Base-by-base conservation (phyloP, 2,329 filamentous ascomycete species). In the Pyricularia pennisetigena region DNA sequence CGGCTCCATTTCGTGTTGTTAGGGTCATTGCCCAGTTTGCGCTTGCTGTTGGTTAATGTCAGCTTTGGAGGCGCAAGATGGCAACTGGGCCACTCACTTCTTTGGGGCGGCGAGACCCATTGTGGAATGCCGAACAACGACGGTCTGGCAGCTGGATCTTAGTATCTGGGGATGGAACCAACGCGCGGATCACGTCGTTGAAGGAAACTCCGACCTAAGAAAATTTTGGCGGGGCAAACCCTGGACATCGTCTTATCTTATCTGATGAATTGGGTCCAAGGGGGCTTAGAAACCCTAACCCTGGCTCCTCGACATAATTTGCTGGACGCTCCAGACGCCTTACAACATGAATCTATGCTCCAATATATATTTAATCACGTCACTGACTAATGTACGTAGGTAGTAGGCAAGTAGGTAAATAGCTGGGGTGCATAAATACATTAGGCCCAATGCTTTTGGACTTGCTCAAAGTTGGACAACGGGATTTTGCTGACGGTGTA, bases 1-100 rank as follows among this genome's bases (percentile, higher is more conserved):
- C 90, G 89, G 68, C 90, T 89, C 95, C 95, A 99, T 84, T 87
- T 88, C 65, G 92, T 97, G 79, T 98, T 99, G 81, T 98, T 97
- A 8, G 95, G 95, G 79, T 99, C 95, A 76, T 90, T 85, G 72
- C 90, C 90, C 75, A 98, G 88, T 80, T 94, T 97, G 65, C 83
- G 83, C 72, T 76, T 78, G 70, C 77, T 80, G 59, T 20, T n/a
- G 23, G 20, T 28, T 10, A 67, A 71, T 57, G 70, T 72, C 23
- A 72, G 70, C 70, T 59, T 14, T 28, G 30, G 30, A 28, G 16
- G 23, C n/a, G 24, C 24, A 32, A 35, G 26, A 23, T 4, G 59
- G 9, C 59, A 26, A 20, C 61, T 23, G 16, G n/a, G 67, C 32
- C 7, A 71, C 79, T 76, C 82, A 91, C 89, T 88, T 90, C 76